Evolutionary conservation across 495 filamentous ascomycete species (phyloP).

Genomic region (Tuber aestivum): DNA sequence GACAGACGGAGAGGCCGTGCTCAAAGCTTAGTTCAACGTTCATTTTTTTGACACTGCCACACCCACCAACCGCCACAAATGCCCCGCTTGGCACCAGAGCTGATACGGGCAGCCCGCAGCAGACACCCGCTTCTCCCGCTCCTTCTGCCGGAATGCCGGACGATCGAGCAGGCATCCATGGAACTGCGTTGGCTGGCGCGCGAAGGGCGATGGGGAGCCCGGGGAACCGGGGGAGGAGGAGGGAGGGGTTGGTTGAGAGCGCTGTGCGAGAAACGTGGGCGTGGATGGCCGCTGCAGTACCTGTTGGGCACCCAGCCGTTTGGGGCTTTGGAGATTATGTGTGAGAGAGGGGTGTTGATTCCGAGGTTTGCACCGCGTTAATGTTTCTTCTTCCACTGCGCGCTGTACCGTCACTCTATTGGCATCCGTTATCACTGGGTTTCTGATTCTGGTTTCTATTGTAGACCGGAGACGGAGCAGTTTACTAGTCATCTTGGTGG

Average conservation of each 20-base stretch:
- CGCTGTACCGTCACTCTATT: background rate
- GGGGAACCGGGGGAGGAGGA: conserved; percentile 9
- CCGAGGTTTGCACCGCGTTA: conserved; percentile 54
- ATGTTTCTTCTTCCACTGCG: background rate
- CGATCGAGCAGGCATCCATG: conserved; percentile 59
- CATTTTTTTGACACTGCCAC: conserved; percentile 1
- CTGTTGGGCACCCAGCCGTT: conserved; percentile 85
- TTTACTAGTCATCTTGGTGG: conserved; percentile 56
- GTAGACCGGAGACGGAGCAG: conserved; percentile 64
- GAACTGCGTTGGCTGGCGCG: conserved; percentile 81
- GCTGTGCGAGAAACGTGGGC: conserved; percentile 55
- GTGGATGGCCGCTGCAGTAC: conserved; percentile 78
- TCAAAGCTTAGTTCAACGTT: background rate
- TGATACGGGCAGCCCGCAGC: conserved; percentile 54
- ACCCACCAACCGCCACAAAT: conserved; percentile 47
- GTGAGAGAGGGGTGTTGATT: conserved; percentile 70
- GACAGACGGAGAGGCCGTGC: background rate
- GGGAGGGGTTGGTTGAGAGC: conserved; percentile 40
- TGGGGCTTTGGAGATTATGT: conserved; percentile 72
- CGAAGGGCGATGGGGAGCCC: conserved; percentile 50
- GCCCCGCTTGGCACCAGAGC: conserved; percentile 64
- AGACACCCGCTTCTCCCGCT: conserved; percentile 57
- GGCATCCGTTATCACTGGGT: background rate
- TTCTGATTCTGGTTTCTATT: conserved; percentile 2
- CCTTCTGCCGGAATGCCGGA: conserved; percentile 65